Evolutionary conservation across 2,329 filamentous ascomycete genomes (phyloP).

Genomic region (Hawksworthiomyces lignivorus): DNA sequence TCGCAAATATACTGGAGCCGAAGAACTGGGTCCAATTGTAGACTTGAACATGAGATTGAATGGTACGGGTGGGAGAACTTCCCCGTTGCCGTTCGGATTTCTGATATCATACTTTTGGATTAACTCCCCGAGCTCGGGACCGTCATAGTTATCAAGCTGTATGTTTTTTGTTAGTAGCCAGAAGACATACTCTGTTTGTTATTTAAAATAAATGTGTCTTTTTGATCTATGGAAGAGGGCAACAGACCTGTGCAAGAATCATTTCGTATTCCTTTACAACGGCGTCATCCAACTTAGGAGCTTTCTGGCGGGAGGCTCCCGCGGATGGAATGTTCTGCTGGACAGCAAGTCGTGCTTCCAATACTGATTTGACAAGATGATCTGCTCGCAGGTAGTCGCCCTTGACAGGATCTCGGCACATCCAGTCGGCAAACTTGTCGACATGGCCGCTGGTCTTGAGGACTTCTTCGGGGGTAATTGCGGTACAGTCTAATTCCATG

Average conservation of each 20-base stretch:
- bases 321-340: too few relatives aligned
- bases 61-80: constrained; percentile 71
- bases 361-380: constrained; percentile 89
- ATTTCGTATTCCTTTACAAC: constrained; percentile 87
- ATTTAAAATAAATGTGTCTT: too few relatives aligned
- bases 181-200: too few relatives aligned
- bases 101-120: constrained; percentile 88
- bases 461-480: constrained; percentile 86
- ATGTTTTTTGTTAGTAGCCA: too few relatives aligned
- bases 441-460: constrained; percentile 96
- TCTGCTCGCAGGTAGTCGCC: constrained; percentile 95
- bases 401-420: constrained; percentile 98
- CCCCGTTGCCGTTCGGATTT: constrained; percentile 72
- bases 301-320: constrained; percentile 66
- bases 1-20: constrained; percentile 74
- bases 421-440: constrained; percentile 97
- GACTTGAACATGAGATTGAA: constrained; percentile 99
- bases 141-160: constrained; percentile 93
- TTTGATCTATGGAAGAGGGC: too few relatives aligned
- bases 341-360: constrained; percentile 79
- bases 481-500: constrained; percentile 91
- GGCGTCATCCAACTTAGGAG: constrained; percentile 76
- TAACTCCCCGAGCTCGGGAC: constrained; percentile 74
- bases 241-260: constrained; percentile 82
- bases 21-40: constrained; percentile 80